phyloP scores from a whole-genome alignment of 1,139 yeast genomes.

The Ashbya aceris region DNA sequence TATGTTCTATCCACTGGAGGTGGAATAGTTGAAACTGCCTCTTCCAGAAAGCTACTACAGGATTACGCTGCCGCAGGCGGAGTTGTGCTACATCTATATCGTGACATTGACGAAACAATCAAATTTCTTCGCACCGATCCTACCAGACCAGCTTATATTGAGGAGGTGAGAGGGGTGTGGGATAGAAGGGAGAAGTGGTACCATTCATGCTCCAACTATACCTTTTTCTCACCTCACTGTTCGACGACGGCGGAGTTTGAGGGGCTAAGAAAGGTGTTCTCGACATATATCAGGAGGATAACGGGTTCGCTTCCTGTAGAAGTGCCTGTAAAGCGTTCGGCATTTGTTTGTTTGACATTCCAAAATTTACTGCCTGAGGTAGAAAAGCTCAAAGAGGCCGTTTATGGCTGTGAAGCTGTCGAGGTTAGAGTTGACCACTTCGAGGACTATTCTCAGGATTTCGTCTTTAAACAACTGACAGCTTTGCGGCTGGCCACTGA shows the following conservation, averaged over 20 bases:
- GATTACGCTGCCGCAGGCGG: slow-evolving; percentile 43
- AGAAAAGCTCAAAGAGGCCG: slow-evolving; percentile 42
- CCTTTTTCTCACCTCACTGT: slow-evolving; percentile 73
- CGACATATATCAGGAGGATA: slow-evolving; percentile 48
- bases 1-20: slow-evolving; percentile 91
- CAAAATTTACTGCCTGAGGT: slow-evolving; percentile 44
- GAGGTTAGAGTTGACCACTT: slow-evolving; percentile 76
- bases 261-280: slow-evolving; percentile 51
- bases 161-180: slow-evolving; percentile 81
- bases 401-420: slow-evolving; percentile 69
- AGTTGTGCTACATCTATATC: slow-evolving; percentile 80
- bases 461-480: slow-evolving; percentile 69
- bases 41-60: slow-evolving; percentile 55
- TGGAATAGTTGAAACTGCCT: slow-evolving; percentile 76
- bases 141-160: slow-evolving; percentile 77
- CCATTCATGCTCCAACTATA: slow-evolving; percentile 67
- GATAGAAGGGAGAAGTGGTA: slow-evolving; percentile 71
- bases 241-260: slow-evolving; percentile 44
- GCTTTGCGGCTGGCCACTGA: slow-evolving; percentile 52
- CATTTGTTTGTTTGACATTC: slow-evolving; percentile 64
- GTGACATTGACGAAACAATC: slow-evolving; percentile 76
- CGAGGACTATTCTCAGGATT: slow-evolving; percentile 39
- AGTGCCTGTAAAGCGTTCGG: slow-evolving; percentile 50
- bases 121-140: slow-evolving; percentile 65
- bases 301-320: slow-evolving; percentile 44